phyloP scores from a whole-genome alignment of 1,139 yeast species.

The Blastobotrys illinoisensis region DNA sequence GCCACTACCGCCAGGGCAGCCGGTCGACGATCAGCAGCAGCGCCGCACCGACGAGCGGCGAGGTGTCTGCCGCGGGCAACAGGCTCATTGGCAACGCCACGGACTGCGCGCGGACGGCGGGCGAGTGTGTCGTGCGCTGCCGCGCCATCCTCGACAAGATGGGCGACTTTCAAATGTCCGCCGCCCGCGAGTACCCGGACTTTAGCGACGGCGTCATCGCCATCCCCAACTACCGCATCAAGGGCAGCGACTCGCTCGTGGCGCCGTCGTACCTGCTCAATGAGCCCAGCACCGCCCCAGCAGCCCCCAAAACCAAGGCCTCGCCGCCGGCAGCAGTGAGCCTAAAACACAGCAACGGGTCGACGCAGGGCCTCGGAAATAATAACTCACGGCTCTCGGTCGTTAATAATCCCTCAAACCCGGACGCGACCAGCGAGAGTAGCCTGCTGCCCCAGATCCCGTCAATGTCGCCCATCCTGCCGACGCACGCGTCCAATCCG shows the following conservation, averaged over 20 bases:
- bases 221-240: slow-evolving; percentile 11
- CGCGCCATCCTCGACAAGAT: slow-evolving; percentile 47
- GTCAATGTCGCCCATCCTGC: slow-evolving; percentile 16
- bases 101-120: slow-evolving; percentile 33
- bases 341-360: neutral
- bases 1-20: neutral
- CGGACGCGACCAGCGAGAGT: too few relatives aligned
- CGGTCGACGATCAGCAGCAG: neutral
- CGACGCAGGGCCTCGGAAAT: neutral
- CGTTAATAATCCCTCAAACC: too few relatives aligned
- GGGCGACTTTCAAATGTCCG: slow-evolving; percentile 68
- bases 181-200: slow-evolving; percentile 68
- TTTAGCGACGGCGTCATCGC: slow-evolving; percentile 58
- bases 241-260: slow-evolving; percentile 1
- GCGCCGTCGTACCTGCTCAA: slow-evolving; percentile 1
- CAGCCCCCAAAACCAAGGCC: neutral
- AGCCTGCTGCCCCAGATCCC: slow-evolving; percentile 18
- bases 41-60: neutral
- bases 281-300: neutral
- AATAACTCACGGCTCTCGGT: neutral
- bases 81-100: slow-evolving; percentile 25
- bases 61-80: slow-evolving; percentile 12
- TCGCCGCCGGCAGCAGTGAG: neutral
- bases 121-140: slow-evolving; percentile 42
- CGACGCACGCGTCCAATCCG: slow-evolving; percentile 9